These are phyloP conservation scores for Hyaloscypha finlandica DNA, from an alignment of 495 filamentous ascomycete species.

Conservation along the genomic window DNA sequence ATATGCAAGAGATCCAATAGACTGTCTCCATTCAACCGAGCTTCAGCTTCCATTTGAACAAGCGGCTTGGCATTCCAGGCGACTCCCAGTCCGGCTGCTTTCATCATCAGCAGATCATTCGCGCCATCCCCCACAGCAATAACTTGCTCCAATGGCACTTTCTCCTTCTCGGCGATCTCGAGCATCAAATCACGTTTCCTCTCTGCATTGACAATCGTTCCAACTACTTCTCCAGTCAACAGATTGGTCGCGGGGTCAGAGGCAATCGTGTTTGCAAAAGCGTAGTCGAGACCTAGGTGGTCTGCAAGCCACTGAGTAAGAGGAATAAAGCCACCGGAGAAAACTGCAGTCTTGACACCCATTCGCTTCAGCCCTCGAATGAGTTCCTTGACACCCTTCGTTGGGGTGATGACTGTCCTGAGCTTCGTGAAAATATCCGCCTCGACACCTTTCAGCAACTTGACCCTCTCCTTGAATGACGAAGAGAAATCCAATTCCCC, in stretches of 20 bases:
- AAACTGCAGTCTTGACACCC: slow-evolving; percentile 82
- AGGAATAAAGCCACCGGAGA: slow-evolving; percentile 90
- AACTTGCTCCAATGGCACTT: slow-evolving; percentile 71
- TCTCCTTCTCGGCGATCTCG: slow-evolving; percentile 73
- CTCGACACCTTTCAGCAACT: slow-evolving; percentile 76
- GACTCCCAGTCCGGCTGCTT: slow-evolving; percentile 82
- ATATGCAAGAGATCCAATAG: slow-evolving; percentile 82
- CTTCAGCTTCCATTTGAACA: slow-evolving; percentile 84
- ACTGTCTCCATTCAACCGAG: slow-evolving; percentile 77
- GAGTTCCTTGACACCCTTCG: slow-evolving; percentile 76
- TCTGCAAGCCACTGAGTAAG: slow-evolving; percentile 82
- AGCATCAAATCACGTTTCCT: slow-evolving; percentile 76
- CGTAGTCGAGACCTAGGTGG: slow-evolving; percentile 81
- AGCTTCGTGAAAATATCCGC: slow-evolving; percentile 81
- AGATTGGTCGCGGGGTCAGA: slow-evolving; percentile 55
- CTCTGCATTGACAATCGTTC: slow-evolving; percentile 79
- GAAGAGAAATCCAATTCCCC: slow-evolving; percentile 93
- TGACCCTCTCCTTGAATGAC: slow-evolving; percentile 75
- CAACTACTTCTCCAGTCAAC: slow-evolving; percentile 80
- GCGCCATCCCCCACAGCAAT: slow-evolving; percentile 91
- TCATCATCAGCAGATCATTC: slow-evolving; percentile 94
- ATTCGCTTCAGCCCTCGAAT: slow-evolving; percentile 68
- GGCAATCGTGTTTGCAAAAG: slow-evolving; percentile 82
- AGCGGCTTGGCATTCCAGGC: slow-evolving; percentile 92
- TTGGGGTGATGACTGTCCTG: slow-evolving; percentile 70